Evolutionary conservation across 179 eudicot species (phyloP).

Genomic region (Corrigiola litoralis): DNA sequence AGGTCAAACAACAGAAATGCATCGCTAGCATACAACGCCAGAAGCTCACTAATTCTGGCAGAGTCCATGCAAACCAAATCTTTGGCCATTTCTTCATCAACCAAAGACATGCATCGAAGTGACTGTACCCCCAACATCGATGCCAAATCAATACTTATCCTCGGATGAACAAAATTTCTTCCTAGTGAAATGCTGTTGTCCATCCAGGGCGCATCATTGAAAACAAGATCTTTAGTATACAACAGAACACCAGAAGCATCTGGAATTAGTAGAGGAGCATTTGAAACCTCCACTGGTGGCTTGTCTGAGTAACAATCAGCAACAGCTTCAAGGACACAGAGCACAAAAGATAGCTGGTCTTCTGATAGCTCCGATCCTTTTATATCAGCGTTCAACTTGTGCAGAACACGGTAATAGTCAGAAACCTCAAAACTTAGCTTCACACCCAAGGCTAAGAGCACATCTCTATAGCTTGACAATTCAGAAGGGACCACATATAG

Average conservation of each 20-base stretch:
- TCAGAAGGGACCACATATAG: slow-evolving; percentile 96
- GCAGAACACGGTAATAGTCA: slow-evolving; percentile 71
- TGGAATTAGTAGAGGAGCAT: slow-evolving; percentile 56
- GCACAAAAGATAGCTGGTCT: slow-evolving; percentile 83
- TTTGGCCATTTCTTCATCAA: slow-evolving; percentile 93
- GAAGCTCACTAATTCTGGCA: slow-evolving; percentile 68
- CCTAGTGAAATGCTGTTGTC: slow-evolving; percentile 56
- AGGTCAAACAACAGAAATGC: slow-evolving; percentile 84
- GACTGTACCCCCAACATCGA: slow-evolving; percentile 84
- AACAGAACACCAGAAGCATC: slow-evolving; percentile 67
- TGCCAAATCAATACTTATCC: slow-evolving; percentile 77
- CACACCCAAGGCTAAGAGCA: slow-evolving; percentile 84
- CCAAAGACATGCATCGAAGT: slow-evolving; percentile 84
- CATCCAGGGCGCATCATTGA: slow-evolving; percentile 99
- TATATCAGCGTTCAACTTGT: slow-evolving; percentile 58
- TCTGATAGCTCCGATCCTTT: slow-evolving; percentile 55
- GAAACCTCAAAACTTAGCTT: slow-evolving; percentile 72
- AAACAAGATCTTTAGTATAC: slow-evolving; percentile 69
- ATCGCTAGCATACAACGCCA: slow-evolving; percentile 52
- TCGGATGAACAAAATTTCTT: slow-evolving; percentile 71
- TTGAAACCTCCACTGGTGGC: slow-evolving; percentile 47
- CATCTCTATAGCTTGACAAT: slow-evolving; percentile 65
- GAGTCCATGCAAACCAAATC: slow-evolving; percentile 95
- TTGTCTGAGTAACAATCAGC: slow-evolving; percentile 65
- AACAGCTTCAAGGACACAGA: slow-evolving; percentile 87